Conservation (phyloP, 1,139 yeast genomes). For the Pichia sp. region DNA sequence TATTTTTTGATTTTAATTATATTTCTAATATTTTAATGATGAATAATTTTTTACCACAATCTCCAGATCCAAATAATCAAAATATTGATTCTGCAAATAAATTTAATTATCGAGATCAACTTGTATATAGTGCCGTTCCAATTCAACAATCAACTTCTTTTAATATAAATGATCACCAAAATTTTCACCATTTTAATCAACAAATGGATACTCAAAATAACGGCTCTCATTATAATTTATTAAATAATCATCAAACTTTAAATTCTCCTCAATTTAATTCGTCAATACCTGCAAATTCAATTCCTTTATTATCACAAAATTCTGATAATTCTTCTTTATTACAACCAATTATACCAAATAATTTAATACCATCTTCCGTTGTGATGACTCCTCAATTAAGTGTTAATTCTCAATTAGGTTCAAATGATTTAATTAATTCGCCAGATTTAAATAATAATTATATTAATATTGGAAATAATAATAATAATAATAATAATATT, state of each 20-base stretch:
- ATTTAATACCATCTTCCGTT: constrained; percentile 9
- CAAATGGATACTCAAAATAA: not conserved
- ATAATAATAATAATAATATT: not conserved
- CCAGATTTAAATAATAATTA: constrained; percentile 5
- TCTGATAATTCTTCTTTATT: constrained; percentile 2
- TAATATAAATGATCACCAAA: constrained; percentile 2
- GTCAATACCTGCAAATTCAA: constrained; percentile 1
- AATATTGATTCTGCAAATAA: not conserved
- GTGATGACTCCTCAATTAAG: constrained; percentile 17
- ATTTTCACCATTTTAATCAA: constrained; percentile 2
- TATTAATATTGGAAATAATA: not conserved
- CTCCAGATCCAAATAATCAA: not conserved
- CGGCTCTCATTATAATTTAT: constrained; percentile 2
- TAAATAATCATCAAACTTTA: not conserved
- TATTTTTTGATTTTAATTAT: not conserved
- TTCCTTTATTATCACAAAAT: constrained; percentile 6
- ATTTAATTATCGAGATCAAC: not conserved
- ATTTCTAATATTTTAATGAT: not conserved
- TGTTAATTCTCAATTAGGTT: constrained; percentile 10
- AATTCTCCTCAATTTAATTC: constrained; percentile 5
- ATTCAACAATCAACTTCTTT: constrained; percentile 13
- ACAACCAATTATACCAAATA: not conserved
- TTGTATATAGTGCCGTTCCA: constrained; percentile 7
- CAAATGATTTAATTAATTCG: constrained; percentile 6
- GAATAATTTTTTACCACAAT: not conserved